These are phyloP conservation scores for Uronychia binucleata DNA, from an alignment of 73 alveolate genomes.

Conservation along the genomic window DNA sequence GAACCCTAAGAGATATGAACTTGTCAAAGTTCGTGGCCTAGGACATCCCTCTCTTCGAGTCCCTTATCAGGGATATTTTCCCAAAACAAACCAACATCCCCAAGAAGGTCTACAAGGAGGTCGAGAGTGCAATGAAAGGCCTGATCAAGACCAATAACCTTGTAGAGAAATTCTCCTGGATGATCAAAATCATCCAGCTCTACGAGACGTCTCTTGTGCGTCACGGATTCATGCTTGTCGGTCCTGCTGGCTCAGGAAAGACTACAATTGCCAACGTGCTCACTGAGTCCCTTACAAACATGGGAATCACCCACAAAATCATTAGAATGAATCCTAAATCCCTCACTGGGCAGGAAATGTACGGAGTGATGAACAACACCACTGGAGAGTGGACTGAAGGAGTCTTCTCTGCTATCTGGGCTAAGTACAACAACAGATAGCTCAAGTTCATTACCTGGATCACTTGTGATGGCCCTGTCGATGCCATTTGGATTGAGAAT, in stretches of 20 bases:
- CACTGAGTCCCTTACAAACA: slow-evolving; percentile 80
- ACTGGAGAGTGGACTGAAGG: slow-evolving; percentile 99
- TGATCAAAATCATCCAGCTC: slow-evolving; percentile 97
- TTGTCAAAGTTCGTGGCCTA: slow-evolving; percentile 98
- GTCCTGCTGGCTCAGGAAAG: slow-evolving; percentile 98
- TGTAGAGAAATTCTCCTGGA: slow-evolving; percentile 92
- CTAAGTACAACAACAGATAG: slow-evolving; percentile 96
- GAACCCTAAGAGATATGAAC: slow-evolving; percentile 99
- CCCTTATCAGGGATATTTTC: slow-evolving; percentile 98
- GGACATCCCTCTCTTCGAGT: slow-evolving; percentile 98
- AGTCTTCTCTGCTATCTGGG: slow-evolving; percentile 99
- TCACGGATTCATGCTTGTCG: slow-evolving; percentile 99
- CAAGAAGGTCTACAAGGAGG: slow-evolving; percentile 95
- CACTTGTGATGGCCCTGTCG: slow-evolving; percentile 99
- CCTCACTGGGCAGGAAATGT: slow-evolving; percentile 98
- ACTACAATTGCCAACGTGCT: slow-evolving; percentile 76
- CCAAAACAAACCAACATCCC: slow-evolving; percentile 98
- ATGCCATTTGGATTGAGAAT: slow-evolving; percentile 99
- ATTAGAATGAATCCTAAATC: slow-evolving; percentile 99
- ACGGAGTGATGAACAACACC: slow-evolving; percentile 97
- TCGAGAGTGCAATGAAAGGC: slow-evolving; percentile 88
- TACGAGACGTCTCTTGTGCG: slow-evolving; percentile 99
- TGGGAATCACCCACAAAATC: slow-evolving; percentile 82
- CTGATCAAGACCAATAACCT: slow-evolving; percentile 83
- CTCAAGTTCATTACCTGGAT: slow-evolving; percentile 99